A percentile compares a stretch with the other conserved stretches of the same genome.
phyloP scores from a whole-genome alignment of 345 rosid genomes.

The Aquilaria yunnanensis region DNA sequence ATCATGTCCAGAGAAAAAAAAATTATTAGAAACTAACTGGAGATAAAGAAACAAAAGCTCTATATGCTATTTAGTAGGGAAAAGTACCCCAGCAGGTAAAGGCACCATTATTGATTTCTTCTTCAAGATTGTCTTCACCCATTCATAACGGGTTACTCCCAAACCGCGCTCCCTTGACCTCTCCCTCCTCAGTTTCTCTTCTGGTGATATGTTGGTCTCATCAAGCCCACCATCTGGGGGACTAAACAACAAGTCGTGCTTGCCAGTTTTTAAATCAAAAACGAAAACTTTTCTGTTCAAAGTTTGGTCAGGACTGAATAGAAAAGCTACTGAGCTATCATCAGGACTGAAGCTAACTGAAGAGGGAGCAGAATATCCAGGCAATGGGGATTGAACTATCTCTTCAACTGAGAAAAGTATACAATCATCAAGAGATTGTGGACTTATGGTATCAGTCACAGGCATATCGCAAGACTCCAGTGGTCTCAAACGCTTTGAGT shows the following conservation, averaged over 20 bases:
- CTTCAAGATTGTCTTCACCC: slow-evolving; percentile 71
- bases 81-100: slow-evolving; percentile 86
- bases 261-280: slow-evolving; percentile 53
- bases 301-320: slow-evolving; percentile 73
- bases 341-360: slow-evolving; percentile 87
- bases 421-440: slow-evolving; percentile 33
- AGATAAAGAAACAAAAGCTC: too few relatives aligned
- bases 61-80: too few relatives aligned
- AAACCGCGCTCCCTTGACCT: slow-evolving; percentile 86
- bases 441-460: slow-evolving; percentile 32
- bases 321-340: slow-evolving; percentile 53
- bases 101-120: slow-evolving; percentile 81
- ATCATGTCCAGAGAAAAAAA: too few relatives aligned
- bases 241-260: slow-evolving; percentile 55
- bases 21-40: too few relatives aligned
- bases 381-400: slow-evolving; percentile 86
- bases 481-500: slow-evolving; percentile 41
- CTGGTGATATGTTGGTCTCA: slow-evolving; percentile 77
- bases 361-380: slow-evolving; percentile 76
- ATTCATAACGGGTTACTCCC: slow-evolving; percentile 91
- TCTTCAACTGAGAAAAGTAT: slow-evolving; percentile 61
- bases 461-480: slow-evolving; percentile 36
- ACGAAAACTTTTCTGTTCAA: slow-evolving; percentile 64
- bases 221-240: slow-evolving; percentile 94
- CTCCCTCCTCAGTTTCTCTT: slow-evolving; percentile 92